Evolutionary conservation across 306 rosid species (phyloP).

Genomic region (Trifolium fragiferum): DNA sequence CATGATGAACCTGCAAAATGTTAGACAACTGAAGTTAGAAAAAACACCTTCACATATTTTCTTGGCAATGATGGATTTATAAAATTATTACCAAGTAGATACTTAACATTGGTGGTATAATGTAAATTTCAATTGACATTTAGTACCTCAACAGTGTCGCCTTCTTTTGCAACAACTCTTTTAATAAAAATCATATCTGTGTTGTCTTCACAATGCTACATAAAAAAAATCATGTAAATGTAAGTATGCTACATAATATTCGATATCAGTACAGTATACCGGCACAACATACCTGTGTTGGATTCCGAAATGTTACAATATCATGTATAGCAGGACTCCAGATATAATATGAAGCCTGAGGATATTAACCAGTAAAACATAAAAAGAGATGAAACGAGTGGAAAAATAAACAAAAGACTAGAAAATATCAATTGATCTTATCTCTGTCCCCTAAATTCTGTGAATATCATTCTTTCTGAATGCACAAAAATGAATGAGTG

Average conservation of each 20-base stretch:
- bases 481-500: background rate
- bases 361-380: slow-evolving; percentile 30
- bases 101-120: slow-evolving; percentile 1
- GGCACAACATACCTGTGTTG: slow-evolving; percentile 70
- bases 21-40: slow-evolving; percentile 31
- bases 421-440: slow-evolving; percentile 19
- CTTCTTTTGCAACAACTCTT: slow-evolving; percentile 87
- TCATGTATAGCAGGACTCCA: slow-evolving; percentile 72
- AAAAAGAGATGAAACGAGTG: slow-evolving; percentile 33
- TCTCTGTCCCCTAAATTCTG: background rate
- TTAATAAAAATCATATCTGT: slow-evolving; percentile 63
- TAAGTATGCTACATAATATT: slow-evolving; percentile 30
- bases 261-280: slow-evolving; percentile 7
- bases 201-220: slow-evolving; percentile 55
- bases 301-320: slow-evolving; percentile 75
- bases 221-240: slow-evolving; percentile 43
- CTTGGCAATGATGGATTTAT: slow-evolving; percentile 1
- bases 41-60: slow-evolving; percentile 25
- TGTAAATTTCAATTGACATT: background rate
- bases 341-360: slow-evolving; percentile 75
- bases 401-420: background rate
- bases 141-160: slow-evolving; percentile 80
- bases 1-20: slow-evolving; percentile 61
- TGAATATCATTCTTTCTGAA: slow-evolving; percentile 1
- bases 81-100: slow-evolving; percentile 18